These are phyloP conservation scores for Anastatica hierochuntica DNA, from an alignment of 345 rosid species.

Conservation along the genomic window DNA sequence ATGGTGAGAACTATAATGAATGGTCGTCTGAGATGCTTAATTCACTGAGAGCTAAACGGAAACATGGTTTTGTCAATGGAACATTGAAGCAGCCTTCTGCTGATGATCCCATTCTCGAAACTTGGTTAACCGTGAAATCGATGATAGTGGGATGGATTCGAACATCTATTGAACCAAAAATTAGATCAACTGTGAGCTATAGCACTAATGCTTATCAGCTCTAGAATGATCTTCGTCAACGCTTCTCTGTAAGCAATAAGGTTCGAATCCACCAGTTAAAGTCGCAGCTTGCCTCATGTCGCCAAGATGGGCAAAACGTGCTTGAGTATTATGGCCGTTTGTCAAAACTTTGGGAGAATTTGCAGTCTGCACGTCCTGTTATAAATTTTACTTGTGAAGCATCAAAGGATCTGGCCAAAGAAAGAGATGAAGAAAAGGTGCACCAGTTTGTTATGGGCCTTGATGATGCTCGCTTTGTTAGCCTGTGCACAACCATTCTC, in stretches of 20 bases:
- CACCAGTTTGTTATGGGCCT: too few relatives aligned
- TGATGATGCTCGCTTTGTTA: too few relatives aligned
- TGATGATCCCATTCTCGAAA: too few relatives aligned
- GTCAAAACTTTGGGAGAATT: neutral
- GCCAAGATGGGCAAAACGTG: neutral
- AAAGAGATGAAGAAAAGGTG: neutral
- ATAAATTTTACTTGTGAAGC: neutral
- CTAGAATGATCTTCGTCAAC: neutral
- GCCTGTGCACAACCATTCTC: too few relatives aligned
- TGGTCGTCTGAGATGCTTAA: neutral
- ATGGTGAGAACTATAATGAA: too few relatives aligned
- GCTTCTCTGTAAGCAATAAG: neutral
- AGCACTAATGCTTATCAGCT: neutral
- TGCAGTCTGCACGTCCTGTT: neutral
- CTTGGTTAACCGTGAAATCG: neutral
- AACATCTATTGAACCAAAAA: neutral
- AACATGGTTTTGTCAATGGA: neutral
- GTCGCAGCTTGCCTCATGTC: neutral
- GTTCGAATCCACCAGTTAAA: neutral
- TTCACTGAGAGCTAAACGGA: neutral
- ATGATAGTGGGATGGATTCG: neutral
- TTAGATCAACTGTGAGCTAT: neutral
- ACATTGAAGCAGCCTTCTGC: too few relatives aligned
- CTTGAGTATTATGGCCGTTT: neutral
- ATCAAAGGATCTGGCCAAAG: neutral